Percentiles rank a stretch among this genome's conserved stretches.
Conservation (phyloP, 2,329 filamentous ascomycete species). For the Stachybotrys chlorohalonatus region DNA sequence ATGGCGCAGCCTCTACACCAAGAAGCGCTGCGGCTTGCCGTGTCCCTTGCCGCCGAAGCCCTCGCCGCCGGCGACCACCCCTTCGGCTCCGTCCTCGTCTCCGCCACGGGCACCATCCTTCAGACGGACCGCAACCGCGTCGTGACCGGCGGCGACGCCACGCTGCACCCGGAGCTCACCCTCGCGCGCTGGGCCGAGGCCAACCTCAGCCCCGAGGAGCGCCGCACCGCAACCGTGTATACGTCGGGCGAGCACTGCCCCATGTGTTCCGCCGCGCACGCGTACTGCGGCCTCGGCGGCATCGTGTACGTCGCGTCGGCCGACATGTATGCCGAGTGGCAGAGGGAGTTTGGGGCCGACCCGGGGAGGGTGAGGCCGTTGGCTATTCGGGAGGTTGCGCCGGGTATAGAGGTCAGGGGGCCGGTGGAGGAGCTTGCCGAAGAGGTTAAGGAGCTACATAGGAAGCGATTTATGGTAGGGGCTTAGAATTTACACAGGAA, state of each 20-base stretch:
- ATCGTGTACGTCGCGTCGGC: constrained; percentile 24
- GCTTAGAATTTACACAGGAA: background rate
- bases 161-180: constrained; percentile 25
- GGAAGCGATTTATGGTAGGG: background rate
- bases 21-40: constrained; percentile 1
- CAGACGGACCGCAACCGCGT: constrained; percentile 24
- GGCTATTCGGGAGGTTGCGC: constrained; percentile 19
- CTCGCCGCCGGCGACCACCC: constrained; percentile 24
- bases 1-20: background rate
- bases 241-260: constrained; percentile 28
- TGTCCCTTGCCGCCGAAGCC: constrained; percentile 25
- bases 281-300: constrained; percentile 22
- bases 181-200: constrained; percentile 27
- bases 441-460: constrained; percentile 19
- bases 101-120: constrained; percentile 13
- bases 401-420: constrained; percentile 16
- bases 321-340: constrained; percentile 17
- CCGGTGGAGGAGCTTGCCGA: constrained; percentile 18
- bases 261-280: constrained; percentile 27
- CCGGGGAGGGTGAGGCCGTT: constrained; percentile 11
- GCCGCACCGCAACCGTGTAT: constrained; percentile 26
- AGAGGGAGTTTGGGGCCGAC: constrained; percentile 14
- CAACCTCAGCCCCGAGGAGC: constrained; percentile 23
- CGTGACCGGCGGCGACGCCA: constrained; percentile 20
- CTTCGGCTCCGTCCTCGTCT: constrained; percentile 27